A percentile compares a stretch with the other conserved stretches of the same genome.
Conservation (phyloP, 371 early-diverging fungal species). For the Apophysomyces elegans region DNA sequence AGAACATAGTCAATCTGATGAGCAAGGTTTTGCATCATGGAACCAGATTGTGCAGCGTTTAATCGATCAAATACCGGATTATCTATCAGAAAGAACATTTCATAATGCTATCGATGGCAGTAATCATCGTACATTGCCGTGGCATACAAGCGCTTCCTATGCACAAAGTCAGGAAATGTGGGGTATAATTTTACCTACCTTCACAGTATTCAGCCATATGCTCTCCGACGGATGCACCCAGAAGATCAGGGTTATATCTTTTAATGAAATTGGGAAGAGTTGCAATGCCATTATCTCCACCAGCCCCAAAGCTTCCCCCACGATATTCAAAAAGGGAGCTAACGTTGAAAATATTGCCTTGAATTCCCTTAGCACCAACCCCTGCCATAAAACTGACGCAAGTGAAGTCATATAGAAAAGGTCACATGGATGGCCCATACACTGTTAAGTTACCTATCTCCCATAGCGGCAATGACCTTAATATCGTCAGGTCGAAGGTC, state of each 20-base stretch:
- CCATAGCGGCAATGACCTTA: slow-evolving; percentile 25
- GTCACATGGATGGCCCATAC: neutral
- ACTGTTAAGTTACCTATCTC: slow-evolving; percentile 35
- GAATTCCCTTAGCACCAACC: slow-evolving; percentile 31
- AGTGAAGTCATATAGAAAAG: neutral
- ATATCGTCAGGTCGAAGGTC: slow-evolving; percentile 26
- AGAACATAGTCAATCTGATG: slow-evolving; percentile 43
- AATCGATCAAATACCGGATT: slow-evolving; percentile 30
- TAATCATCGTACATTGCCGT: neutral
- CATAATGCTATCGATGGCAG: neutral
- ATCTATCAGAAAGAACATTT: slow-evolving; percentile 6
- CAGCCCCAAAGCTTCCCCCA: slow-evolving; percentile 51
- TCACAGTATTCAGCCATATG: slow-evolving; percentile 37
- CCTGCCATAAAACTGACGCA: slow-evolving; percentile 42
- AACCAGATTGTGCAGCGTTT: slow-evolving; percentile 51
- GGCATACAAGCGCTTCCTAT: slow-evolving; percentile 18
- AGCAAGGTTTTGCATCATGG: slow-evolving; percentile 36
- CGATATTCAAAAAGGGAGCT: slow-evolving; percentile 38
- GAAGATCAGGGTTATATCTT: slow-evolving; percentile 34
- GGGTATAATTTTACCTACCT: slow-evolving; percentile 28
- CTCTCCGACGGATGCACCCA: slow-evolving; percentile 41
- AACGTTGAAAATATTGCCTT: slow-evolving; percentile 21
- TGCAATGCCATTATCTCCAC: slow-evolving; percentile 42
- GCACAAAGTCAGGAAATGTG: slow-evolving; percentile 23
- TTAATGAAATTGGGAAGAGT: slow-evolving; percentile 49